These are phyloP conservation scores for Epipyxis sp. DNA, from an alignment of 108 stramenopile species.

Conservation along the genomic window DNA sequence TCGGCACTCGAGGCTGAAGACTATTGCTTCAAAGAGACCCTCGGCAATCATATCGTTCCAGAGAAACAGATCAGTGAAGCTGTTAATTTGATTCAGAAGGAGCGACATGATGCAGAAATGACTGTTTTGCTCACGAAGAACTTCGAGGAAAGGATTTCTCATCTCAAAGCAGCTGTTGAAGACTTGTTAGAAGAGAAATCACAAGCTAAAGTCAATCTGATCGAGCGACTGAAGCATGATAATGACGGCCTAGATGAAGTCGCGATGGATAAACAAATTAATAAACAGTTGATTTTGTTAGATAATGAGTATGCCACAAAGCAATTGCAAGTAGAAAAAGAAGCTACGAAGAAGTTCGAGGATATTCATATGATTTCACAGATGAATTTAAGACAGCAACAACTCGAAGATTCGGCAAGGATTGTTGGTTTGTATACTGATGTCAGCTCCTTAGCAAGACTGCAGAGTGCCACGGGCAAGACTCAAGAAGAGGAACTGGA, in stretches of 20 bases:
- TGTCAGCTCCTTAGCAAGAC: not conserved
- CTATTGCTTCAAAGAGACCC: constrained; percentile 7
- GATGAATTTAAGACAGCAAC: constrained; percentile 2
- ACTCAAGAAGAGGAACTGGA: constrained; percentile 15
- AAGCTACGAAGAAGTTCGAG: not conserved
- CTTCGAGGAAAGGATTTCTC: constrained; percentile 22
- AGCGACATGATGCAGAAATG: constrained; percentile 11
- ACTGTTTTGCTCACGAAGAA: constrained; percentile 1
- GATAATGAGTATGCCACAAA: not conserved
- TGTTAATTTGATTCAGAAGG: not conserved
- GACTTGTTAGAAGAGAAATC: constrained; percentile 23
- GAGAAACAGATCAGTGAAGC: constrained; percentile 26
- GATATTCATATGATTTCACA: not conserved
- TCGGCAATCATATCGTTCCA: not conserved
- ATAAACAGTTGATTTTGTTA: not conserved
- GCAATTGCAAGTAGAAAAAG: constrained; percentile 9
- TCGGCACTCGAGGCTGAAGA: constrained; percentile 7
- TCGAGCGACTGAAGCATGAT: not conserved
- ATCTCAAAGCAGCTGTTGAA: constrained; percentile 4
- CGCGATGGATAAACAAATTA: not conserved
- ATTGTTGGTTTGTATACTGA: constrained; percentile 17
- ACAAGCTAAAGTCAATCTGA: not conserved
- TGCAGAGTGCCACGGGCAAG: not conserved
- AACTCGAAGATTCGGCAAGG: constrained; percentile 7
- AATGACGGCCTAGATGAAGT: not conserved